Percentiles rank a stretch among this genome's conserved stretches.
Conservation (phyloP, 176 grass and related monocot species). For the Musa schizocarpa region DNA sequence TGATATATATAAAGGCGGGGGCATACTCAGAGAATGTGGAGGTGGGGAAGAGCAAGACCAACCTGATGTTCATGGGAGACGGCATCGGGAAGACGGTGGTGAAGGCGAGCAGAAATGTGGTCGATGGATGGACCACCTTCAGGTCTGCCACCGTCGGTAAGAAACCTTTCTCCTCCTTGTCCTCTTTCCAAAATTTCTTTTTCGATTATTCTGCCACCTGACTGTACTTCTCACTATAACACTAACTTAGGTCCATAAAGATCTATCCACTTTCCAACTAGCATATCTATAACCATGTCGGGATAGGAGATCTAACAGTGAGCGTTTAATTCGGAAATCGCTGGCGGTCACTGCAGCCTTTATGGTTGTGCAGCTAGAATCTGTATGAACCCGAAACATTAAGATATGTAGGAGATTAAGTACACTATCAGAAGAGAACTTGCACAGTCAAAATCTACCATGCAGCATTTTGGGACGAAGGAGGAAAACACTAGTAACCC, state of each 20-base stretch:
- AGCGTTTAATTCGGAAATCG: too few species aligned
- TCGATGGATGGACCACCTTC: constrained; percentile 88
- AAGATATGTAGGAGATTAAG: too few species aligned
- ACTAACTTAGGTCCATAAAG: not conserved
- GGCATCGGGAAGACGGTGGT: constrained; percentile 89
- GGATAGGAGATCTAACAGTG: too few species aligned
- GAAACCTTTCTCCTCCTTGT: not conserved
- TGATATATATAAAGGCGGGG: constrained; percentile 87
- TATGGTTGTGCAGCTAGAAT: too few species aligned
- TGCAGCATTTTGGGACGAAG: too few species aligned
- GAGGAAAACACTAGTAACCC: too few species aligned
- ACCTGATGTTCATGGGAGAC: constrained; percentile 83
- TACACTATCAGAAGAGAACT: too few species aligned
- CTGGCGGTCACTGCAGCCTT: too few species aligned
- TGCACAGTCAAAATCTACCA: too few species aligned
- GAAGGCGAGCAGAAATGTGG: constrained; percentile 76
- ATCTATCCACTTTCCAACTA: too few species aligned
- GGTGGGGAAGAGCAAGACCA: constrained; percentile 51
- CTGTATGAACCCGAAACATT: too few species aligned
- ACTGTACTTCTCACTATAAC: not conserved
- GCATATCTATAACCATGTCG: too few species aligned
- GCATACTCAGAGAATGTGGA: constrained; percentile 88
- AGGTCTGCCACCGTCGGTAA: constrained; percentile 80
- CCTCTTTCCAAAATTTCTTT: not conserved
- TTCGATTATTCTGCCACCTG: not conserved